Percentiles rank a stretch among this genome's conserved stretches.
These are phyloP conservation scores for Plenodomus biglobosus DNA, from an alignment of 2,329 filamentous ascomycete species.

Conservation along the genomic window DNA sequence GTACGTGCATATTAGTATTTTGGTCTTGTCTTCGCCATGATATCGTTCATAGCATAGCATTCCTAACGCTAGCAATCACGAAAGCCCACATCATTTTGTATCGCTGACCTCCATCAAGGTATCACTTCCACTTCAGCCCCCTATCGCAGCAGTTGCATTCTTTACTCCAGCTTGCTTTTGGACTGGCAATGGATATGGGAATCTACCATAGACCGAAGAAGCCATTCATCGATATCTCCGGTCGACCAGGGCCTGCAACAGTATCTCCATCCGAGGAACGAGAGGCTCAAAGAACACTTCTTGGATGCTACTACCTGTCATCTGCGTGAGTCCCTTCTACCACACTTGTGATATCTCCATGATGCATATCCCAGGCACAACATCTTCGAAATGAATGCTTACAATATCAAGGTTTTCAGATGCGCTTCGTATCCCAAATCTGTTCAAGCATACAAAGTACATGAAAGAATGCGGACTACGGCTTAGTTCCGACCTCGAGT, in stretches of 20 bases:
- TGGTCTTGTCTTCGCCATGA: no score
- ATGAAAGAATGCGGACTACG: conserved; percentile 14
- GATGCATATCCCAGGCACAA: no score
- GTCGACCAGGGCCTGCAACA: conserved; percentile 2
- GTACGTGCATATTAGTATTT: conserved; percentile 2
- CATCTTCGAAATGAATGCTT: no score
- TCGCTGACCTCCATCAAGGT: conserved; percentile 11
- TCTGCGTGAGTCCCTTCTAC: conserved; percentile 13
- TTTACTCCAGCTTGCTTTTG: conserved; percentile 21
- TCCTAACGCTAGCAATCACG: no score
- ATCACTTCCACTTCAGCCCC: conserved; percentile 27
- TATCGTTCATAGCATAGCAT: no score
- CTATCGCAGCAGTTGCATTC: conserved; percentile 25
- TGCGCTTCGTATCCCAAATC: conserved; percentile 1
- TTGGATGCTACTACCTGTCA: conserved; percentile 27
- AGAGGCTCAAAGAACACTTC: conserved; percentile 22
- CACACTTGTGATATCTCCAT: no score
- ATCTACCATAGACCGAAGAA: conserved; percentile 15
- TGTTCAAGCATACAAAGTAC: conserved; percentile 20
- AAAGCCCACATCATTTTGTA: background rate
- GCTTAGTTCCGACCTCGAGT: conserved; percentile 14
- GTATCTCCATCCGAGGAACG: conserved; percentile 10
- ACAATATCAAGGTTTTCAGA: no score
- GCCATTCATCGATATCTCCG: conserved; percentile 11
- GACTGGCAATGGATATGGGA: conserved; percentile 20